These are phyloP conservation scores for Carex sylvatica DNA, from an alignment of 202 grass and related monocot species.

Conservation along the genomic window DNA sequence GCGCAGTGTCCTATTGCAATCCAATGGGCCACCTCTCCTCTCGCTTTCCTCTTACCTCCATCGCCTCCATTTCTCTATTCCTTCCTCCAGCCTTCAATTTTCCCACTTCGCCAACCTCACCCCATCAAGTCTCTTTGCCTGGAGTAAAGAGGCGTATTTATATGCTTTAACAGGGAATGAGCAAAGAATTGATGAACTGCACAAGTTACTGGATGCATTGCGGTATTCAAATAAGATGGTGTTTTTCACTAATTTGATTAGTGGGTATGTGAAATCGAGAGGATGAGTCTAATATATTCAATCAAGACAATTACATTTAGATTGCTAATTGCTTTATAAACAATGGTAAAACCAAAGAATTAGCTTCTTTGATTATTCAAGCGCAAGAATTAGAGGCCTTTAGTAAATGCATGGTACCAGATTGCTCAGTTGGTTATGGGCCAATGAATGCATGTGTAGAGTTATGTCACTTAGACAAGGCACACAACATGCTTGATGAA, in stretches of 20 bases:
- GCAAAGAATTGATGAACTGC: conserved; percentile 53
- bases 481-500: conserved; percentile 86
- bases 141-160: conserved; percentile 61
- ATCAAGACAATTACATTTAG: conserved; percentile 52
- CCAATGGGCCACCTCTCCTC: conserved; percentile 12
- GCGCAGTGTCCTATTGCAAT: neutral
- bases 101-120: conserved; percentile 51
- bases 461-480: conserved; percentile 68
- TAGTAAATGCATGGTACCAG: conserved; percentile 29
- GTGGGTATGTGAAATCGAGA: conserved; percentile 58
- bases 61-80: conserved; percentile 53
- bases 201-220: conserved; percentile 82
- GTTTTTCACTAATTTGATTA: conserved; percentile 79
- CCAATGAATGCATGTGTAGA: conserved; percentile 85
- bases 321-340: conserved; percentile 53
- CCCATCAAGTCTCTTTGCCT: conserved; percentile 49
- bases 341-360: conserved; percentile 54
- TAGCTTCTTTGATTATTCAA: conserved; percentile 69
- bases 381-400: conserved; percentile 67
- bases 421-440: conserved; percentile 72
- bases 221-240: conserved; percentile 48
- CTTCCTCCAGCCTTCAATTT: conserved; percentile 91
- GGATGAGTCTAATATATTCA: conserved; percentile 34
- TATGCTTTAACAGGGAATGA: conserved; percentile 68
- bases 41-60: conserved; percentile 12